Base-by-base conservation (phyloP, 768 basidiomycete species). In the Lactarius pseudohatsudake region DNA sequence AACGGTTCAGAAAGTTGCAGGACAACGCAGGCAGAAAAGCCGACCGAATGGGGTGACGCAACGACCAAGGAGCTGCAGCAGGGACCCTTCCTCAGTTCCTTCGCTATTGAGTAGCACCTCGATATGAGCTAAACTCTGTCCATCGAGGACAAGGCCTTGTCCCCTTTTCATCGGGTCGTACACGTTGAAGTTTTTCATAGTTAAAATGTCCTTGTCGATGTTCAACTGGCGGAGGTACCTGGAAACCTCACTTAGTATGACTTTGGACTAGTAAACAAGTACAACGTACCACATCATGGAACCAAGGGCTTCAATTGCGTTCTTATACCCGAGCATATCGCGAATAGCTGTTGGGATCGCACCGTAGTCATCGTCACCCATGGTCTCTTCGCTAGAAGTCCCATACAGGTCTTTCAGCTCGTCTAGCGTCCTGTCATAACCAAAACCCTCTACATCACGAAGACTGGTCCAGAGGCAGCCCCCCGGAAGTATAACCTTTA, bases 151-250 rank as follows among this genome's bases (percentile, higher is more conserved):
- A 63, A 98, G 78, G 32, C 88, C 91, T 73, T 88, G 82, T n/a
- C 94, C 95, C 67, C 84, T 83, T 74, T 90, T 89, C 86, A 98
- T 94, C 0, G 97, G 97, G 76, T 98, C 94, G 73, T 96, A 97
- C 45, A 97, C 82, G 71, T 98, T 96, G 83, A 99, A 99, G 74
- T 98, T 98, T 79, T 87, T 91, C 90, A 97, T 95, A 62, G 88
- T 92, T 72, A 99, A 76, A 63, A 99, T 87, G 69, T 98, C 96
- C 74, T 93, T 91, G 79, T 96, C 96, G 69, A 98, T 94, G 74
- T 98, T 98, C 47, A 99, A 83, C 67, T 93, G 92, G 43, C 91
- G 87, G 16, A 98, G 84, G 74, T 94, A 94, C 86, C 89, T 64
- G 36, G 41, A 38, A 62, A 34, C 22, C 8, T 66, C 40, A 43